phyloP scores from a whole-genome alignment of 306 rosid species.

The Hippophae rhamnoides region DNA sequence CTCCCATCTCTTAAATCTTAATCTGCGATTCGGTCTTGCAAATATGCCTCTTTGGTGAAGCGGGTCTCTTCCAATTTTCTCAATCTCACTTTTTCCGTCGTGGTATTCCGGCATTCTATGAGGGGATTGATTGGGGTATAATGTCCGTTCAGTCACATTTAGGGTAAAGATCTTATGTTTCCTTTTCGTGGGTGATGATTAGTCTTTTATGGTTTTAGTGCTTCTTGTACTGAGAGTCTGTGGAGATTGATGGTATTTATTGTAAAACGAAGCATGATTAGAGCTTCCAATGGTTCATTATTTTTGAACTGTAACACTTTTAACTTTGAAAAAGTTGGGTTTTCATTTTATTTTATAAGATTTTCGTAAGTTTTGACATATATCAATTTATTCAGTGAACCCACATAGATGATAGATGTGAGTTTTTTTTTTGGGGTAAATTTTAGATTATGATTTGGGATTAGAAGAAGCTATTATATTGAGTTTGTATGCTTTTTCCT shows the following conservation, averaged over 20 bases:
- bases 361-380: conserved; percentile 1
- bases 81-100: conserved; percentile 15
- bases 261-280: conserved; percentile 5
- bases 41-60: conserved; percentile 28
- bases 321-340: conserved; percentile 6
- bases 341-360: neutral
- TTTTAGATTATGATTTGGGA: conserved; percentile 26
- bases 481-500: conserved; percentile 9
- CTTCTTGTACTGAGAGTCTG: neutral
- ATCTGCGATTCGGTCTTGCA: conserved; percentile 22
- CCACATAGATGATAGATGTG: neutral
- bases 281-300: conserved; percentile 5
- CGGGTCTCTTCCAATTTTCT: conserved; percentile 16
- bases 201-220: conserved; percentile 17
- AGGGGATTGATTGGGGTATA: conserved; percentile 24
- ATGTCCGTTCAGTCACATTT: conserved; percentile 23
- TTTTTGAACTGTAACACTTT: neutral
- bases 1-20: conserved; percentile 2
- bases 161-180: conserved; percentile 31
- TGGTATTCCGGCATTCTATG: conserved; percentile 27
- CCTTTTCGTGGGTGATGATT: conserved; percentile 16
- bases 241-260: conserved; percentile 5
- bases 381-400: neutral
- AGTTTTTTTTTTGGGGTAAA: conserved; percentile 9
- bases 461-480: conserved; percentile 13